Evolutionary conservation across 805 yeast genomes (phyloP).

Genomic region (Candida methanosorbosa): DNA sequence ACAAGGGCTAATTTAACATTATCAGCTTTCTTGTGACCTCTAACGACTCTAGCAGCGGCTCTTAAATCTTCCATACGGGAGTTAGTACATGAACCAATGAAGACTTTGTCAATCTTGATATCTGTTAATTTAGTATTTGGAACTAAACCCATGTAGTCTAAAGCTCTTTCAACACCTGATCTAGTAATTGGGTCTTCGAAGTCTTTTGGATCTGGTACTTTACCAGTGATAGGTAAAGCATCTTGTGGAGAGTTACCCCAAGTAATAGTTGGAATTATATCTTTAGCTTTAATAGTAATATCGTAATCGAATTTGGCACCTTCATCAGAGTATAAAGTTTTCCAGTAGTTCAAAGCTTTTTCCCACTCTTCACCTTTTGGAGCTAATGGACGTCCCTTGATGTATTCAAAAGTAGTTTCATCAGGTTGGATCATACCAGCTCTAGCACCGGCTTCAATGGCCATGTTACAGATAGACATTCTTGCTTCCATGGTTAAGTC

Average conservation of each 20-base stretch:
- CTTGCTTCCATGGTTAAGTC: conserved; percentile 92
- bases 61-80: conserved; percentile 95
- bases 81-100: conserved; percentile 97
- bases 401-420: conserved; percentile 76
- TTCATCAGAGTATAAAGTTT: conserved; percentile 75
- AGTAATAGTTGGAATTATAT: conserved; percentile 91
- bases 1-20: conserved; percentile 77
- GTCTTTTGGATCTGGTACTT: conserved; percentile 83
- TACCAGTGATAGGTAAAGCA: conserved; percentile 87
- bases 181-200: conserved; percentile 65
- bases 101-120: conserved; percentile 84
- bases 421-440: conserved; percentile 99
- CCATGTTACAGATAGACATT: conserved; percentile 99
- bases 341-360: conserved; percentile 89
- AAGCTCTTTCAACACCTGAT: conserved; percentile 85
- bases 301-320: conserved; percentile 88
- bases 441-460: conserved; percentile 98
- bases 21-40: conserved; percentile 81
- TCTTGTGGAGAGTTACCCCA: conserved; percentile 99
- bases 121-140: conserved; percentile 74
- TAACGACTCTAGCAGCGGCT: conserved; percentile 88
- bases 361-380: conserved; percentile 95
- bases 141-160: conserved; percentile 82
- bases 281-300: conserved; percentile 70
- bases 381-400: conserved; percentile 90